Evolutionary conservation across 306 rosid species (phyloP).

Genomic region (Lathyrus tuberosus): DNA sequence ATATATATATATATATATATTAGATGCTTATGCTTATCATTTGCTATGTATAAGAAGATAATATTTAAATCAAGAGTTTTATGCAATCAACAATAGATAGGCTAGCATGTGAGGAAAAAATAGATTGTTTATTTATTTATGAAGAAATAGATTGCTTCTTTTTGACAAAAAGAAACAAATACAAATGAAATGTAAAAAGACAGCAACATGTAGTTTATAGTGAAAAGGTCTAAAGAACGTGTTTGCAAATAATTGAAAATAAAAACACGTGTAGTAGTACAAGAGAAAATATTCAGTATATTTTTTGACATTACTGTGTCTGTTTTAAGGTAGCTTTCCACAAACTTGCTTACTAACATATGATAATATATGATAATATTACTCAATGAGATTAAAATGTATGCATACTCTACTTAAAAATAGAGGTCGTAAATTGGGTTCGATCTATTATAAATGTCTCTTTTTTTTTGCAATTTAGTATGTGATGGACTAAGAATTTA

Average conservation of each 20-base stretch:
- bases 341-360: too few species aligned
- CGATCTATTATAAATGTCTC: too few species aligned
- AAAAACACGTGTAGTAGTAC: constrained; percentile 23
- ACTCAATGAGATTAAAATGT: too few species aligned
- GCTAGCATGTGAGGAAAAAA: constrained; percentile 30
- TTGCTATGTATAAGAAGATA: constrained; percentile 38
- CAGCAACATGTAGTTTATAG: constrained; percentile 20
- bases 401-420: too few species aligned
- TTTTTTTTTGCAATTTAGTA: too few species aligned
- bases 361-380: too few species aligned
- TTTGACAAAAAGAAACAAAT: constrained; percentile 14
- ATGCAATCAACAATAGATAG: constrained; percentile 36
- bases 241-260: constrained; percentile 30
- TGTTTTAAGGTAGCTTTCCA: neutral
- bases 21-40: constrained; percentile 31
- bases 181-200: constrained; percentile 19
- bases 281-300: constrained; percentile 19
- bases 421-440: too few species aligned
- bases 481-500: too few species aligned
- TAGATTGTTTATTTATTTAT: neutral
- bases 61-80: constrained; percentile 33
- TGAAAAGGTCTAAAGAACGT: constrained; percentile 32
- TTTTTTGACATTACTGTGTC: constrained; percentile 33
- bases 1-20: too few species aligned
- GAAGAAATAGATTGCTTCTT: constrained; percentile 23